phyloP scores from a whole-genome alignment of 2,329 filamentous ascomycete species.

The Neoscytalidium dimidiatum region DNA sequence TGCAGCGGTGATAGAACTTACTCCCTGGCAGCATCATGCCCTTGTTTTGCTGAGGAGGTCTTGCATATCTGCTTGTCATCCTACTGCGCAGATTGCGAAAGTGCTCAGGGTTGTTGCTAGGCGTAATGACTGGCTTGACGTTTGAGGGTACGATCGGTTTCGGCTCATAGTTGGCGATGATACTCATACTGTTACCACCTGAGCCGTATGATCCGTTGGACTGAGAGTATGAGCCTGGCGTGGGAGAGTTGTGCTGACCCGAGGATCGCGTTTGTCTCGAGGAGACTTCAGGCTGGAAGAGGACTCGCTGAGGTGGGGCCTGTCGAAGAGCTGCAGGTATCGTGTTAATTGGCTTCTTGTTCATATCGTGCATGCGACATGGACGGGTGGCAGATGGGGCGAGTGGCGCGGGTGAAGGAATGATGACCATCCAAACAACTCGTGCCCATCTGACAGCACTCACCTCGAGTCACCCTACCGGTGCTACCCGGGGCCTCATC shows the following conservation, averaged over 20 bases:
- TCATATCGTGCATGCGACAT: neutral
- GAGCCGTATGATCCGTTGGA: constrained; percentile 39
- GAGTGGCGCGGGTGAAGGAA: neutral
- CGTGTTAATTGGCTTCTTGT: neutral
- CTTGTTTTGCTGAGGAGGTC: constrained; percentile 34
- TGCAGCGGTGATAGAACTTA: constrained; percentile 44
- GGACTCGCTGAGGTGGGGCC: constrained; percentile 79
- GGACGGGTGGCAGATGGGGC: neutral
- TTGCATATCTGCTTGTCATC: constrained; percentile 40
- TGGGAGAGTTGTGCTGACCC: constrained; percentile 43
- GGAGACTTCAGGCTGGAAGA: constrained; percentile 80
- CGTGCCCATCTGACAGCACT: constrained; percentile 11
- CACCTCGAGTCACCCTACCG: constrained; percentile 40
- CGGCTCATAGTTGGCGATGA: constrained; percentile 68
- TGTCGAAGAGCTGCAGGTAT: constrained; percentile 64
- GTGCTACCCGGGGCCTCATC: constrained; percentile 50
- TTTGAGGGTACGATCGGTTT: constrained; percentile 62
- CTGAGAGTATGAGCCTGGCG: constrained; percentile 34
- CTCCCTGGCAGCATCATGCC: constrained; percentile 65
- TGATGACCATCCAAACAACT: neutral
- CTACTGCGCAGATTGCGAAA: constrained; percentile 60
- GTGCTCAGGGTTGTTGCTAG: constrained; percentile 69
- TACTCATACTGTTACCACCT: constrained; percentile 26
- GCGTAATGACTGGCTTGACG: constrained; percentile 73
- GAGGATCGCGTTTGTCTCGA: constrained; percentile 64